A percentile compares a stretch with the other conserved stretches of the same genome.
phyloP scores from a whole-genome alignment of 495 filamentous ascomycete species.

The Tuber magnatum region DNA sequence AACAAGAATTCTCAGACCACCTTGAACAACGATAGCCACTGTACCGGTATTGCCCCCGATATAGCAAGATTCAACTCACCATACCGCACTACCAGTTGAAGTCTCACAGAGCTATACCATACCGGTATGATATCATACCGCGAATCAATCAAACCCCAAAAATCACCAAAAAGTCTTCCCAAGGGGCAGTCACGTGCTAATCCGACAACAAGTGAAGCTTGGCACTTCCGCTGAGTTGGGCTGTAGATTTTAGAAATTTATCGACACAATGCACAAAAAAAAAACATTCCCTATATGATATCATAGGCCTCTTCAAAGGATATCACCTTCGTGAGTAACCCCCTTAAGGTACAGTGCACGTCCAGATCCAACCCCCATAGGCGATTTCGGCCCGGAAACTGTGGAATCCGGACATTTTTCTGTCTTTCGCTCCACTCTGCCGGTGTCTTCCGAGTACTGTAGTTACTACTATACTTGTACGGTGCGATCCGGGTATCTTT shows the following conservation, averaged over 20 bases:
- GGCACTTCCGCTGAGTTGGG: not conserved
- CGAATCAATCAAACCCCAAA: not conserved
- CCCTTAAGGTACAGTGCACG: not conserved
- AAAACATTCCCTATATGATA: not conserved
- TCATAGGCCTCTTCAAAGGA: not conserved
- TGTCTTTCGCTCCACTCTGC: too few relatives aligned
- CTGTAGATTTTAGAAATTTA: not conserved
- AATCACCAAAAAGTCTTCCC: not conserved
- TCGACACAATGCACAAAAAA: not conserved
- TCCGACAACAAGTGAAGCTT: not conserved
- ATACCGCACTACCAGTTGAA: not conserved
- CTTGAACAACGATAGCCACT: not conserved
- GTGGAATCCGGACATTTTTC: not conserved
- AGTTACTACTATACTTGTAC: too few relatives aligned
- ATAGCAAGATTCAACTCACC: not conserved
- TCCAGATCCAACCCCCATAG: not conserved
- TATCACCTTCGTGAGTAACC: not conserved
- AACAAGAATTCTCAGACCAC: not conserved
- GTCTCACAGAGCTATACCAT: not conserved
- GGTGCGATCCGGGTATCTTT: too few relatives aligned
- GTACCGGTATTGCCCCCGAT: not conserved
- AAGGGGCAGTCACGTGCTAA: not conserved
- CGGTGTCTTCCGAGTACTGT: too few relatives aligned
- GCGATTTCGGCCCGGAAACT: not conserved
- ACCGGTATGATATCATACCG: too few relatives aligned